phyloP scores from a whole-genome alignment of 768 basidiomycete genomes.

The Kwoniella dendrophila region DNA sequence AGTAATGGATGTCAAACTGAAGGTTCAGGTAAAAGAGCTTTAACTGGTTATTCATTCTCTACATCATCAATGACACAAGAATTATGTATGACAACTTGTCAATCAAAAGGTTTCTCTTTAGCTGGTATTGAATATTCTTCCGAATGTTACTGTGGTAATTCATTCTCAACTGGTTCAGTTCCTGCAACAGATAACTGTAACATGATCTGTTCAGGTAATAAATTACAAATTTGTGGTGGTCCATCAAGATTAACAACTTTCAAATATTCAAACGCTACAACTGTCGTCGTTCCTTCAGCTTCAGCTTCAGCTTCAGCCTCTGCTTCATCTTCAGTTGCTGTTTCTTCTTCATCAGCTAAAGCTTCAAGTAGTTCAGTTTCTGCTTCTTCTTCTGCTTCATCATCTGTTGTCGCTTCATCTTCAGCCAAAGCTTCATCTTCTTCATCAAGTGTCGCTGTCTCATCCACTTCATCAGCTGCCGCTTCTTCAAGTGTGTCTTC shows the following conservation, averaged over 20 bases:
- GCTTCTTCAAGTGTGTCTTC: neutral
- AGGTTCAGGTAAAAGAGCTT: slow-evolving; percentile 31
- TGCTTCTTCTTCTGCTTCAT: slow-evolving; percentile 21
- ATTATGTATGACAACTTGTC: slow-evolving; percentile 67
- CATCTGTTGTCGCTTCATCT: slow-evolving; percentile 9
- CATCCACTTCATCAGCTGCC: neutral
- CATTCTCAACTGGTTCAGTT: slow-evolving; percentile 65
- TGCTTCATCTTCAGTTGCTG: slow-evolving; percentile 14
- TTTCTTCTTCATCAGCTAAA: slow-evolving; percentile 11
- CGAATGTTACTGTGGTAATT: slow-evolving; percentile 65
- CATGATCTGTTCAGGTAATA: slow-evolving; percentile 64
- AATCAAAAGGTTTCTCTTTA: slow-evolving; percentile 63
- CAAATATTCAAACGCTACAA: slow-evolving; percentile 22
- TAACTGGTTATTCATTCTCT: slow-evolving; percentile 55
- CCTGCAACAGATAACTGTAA: slow-evolving; percentile 64
- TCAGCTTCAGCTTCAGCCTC: slow-evolving; percentile 17
- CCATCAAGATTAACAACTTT: slow-evolving; percentile 36
- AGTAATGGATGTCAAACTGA: slow-evolving; percentile 44
- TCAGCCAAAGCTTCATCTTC: slow-evolving; percentile 14
- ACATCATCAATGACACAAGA: slow-evolving; percentile 63
- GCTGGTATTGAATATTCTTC: slow-evolving; percentile 69
- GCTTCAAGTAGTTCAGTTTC: slow-evolving; percentile 8
- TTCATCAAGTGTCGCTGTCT: slow-evolving; percentile 1
- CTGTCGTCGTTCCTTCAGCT: slow-evolving; percentile 9
- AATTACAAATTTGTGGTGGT: slow-evolving; percentile 41